Evolutionary conservation across 1,139 yeast species (phyloP).

Genomic region (Blastobotrys illinoisensis): DNA sequence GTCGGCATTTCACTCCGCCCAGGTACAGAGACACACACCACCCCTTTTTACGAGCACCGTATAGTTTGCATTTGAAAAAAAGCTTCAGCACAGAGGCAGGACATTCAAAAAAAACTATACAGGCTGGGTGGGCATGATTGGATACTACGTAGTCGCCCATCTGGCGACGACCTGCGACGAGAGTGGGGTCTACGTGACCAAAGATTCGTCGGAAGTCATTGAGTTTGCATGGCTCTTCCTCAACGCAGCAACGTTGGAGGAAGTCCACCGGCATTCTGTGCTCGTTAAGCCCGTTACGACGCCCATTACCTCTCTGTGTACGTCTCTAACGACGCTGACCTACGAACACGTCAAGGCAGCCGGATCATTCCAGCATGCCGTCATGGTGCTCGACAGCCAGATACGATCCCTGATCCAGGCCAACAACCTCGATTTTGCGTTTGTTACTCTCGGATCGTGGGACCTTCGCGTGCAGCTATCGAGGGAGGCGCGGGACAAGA

Average conservation of each 20-base stretch:
- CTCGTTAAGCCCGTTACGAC: constrained; percentile 61
- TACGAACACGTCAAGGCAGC: constrained; percentile 59
- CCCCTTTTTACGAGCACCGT: neutral
- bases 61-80: neutral
- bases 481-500: constrained; percentile 75
- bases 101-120: neutral
- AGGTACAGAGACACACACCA: neutral
- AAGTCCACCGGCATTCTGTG: constrained; percentile 39
- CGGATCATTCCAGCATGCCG: constrained; percentile 53
- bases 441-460: constrained; percentile 64
- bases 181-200: constrained; percentile 49
- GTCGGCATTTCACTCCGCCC: neutral
- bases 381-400: constrained; percentile 46
- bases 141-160: constrained; percentile 51
- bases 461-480: constrained; percentile 72
- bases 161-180: constrained; percentile 68
- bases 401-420: constrained; percentile 43
- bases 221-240: constrained; percentile 62
- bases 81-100: neutral
- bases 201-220: constrained; percentile 60
- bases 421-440: constrained; percentile 45
- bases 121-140: constrained; percentile 12
- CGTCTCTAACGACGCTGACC: constrained; percentile 42
- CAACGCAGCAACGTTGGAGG: constrained; percentile 34
- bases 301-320: constrained; percentile 61